Evolutionary conservation across 1,139 yeast species (phyloP).

Genomic region (Yamadazyma siamensis): DNA sequence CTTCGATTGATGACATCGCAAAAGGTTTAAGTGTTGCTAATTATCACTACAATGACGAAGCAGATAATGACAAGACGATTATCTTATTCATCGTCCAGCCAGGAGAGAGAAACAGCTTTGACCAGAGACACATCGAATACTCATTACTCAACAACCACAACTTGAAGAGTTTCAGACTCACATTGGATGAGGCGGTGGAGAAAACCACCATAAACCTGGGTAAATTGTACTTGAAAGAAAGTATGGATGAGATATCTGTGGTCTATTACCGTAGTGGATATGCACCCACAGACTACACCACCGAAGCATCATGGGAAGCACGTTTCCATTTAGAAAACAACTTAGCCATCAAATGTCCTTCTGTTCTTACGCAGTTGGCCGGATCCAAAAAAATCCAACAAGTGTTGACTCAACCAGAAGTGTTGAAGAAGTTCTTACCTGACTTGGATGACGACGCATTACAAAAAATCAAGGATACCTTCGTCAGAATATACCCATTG

Average conservation of each 20-base stretch:
- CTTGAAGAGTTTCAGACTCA: conserved; percentile 60
- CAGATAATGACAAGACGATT: conserved; percentile 36
- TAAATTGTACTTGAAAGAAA: conserved; percentile 48
- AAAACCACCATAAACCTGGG: conserved; percentile 39
- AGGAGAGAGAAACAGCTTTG: conserved; percentile 83
- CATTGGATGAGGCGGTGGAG: conserved; percentile 56
- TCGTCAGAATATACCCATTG: conserved; percentile 82
- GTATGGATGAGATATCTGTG: conserved; percentile 74
- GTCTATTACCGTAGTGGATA: conserved; percentile 91
- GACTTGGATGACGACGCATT: conserved; percentile 21
- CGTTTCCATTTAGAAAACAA: conserved; percentile 70
- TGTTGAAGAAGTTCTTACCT: conserved; percentile 48
- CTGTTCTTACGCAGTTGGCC: conserved; percentile 80
- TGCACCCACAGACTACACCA: conserved; percentile 70
- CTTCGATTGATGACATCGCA: conserved; percentile 60
- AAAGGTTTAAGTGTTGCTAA: conserved; percentile 70
- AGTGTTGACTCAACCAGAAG: conserved; percentile 56
- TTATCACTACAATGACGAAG: conserved; percentile 41
- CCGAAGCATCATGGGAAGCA: conserved; percentile 66
- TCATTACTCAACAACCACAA: conserved; percentile 54
- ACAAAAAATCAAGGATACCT: conserved; percentile 51
- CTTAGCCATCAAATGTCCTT: conserved; percentile 86
- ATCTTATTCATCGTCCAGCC: conserved; percentile 81
- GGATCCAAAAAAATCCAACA: conserved; percentile 96
- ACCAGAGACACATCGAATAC: conserved; percentile 83